Conservation (phyloP, 805 yeast species). For the Candida verbasci region DNA sequence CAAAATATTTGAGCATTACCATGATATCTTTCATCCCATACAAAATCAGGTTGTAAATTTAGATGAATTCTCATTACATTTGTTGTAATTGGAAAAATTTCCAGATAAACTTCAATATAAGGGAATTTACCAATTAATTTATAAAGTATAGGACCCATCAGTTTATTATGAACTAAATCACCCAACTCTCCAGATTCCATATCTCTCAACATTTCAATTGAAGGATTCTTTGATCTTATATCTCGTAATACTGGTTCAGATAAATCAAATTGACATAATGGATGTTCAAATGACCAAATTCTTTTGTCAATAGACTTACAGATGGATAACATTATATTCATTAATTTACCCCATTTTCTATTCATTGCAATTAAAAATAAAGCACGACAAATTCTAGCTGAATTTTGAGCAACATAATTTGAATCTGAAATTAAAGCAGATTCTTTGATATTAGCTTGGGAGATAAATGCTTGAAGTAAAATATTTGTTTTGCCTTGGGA, state of each 20-base stretch:
- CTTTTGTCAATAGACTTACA: constrained; percentile 84
- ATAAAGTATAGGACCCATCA: constrained; percentile 64
- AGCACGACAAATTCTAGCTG: constrained; percentile 91
- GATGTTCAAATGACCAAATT: constrained; percentile 89
- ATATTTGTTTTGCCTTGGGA: constrained; percentile 85
- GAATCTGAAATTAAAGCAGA: constrained; percentile 83
- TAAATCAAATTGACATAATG: constrained; percentile 79
- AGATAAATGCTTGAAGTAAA: constrained; percentile 81
- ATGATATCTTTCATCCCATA: constrained; percentile 80
- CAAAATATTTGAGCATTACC: constrained; percentile 86
- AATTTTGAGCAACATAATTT: constrained; percentile 91
- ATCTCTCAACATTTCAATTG: constrained; percentile 70
- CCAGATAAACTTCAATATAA: constrained; percentile 65
- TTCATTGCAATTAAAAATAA: constrained; percentile 81
- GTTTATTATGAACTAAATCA: constrained; percentile 78
- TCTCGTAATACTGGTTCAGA: constrained; percentile 62
- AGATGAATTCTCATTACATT: constrained; percentile 82
- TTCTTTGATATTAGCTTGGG: constrained; percentile 67
- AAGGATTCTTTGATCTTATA: constrained; percentile 58
- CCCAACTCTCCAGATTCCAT: constrained; percentile 77
- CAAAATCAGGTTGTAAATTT: constrained; percentile 66
- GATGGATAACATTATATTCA: constrained; percentile 68
- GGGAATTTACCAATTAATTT: constrained; percentile 72
- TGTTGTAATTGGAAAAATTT: constrained; percentile 82
- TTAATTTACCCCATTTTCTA: constrained; percentile 85